Evolutionary conservation across 441 rosid genomes (phyloP).

Genomic region (Gossypium lobatum): DNA sequence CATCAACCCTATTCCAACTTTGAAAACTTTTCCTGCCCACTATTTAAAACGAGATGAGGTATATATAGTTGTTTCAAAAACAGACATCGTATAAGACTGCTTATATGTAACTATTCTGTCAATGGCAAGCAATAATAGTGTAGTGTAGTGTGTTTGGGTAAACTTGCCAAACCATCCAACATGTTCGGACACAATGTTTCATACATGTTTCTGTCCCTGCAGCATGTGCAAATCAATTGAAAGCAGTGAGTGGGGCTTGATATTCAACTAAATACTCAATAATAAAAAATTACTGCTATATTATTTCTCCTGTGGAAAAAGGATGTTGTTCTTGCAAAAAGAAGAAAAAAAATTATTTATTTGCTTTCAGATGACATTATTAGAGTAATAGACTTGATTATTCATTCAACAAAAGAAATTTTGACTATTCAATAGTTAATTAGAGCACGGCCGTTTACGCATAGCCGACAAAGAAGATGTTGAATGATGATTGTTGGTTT

Average conservation of each 20-base stretch:
- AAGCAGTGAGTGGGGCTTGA: conserved; percentile 12
- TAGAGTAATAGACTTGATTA: neutral
- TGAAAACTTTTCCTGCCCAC: neutral
- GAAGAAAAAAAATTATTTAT: too few relatives aligned
- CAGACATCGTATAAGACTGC: neutral
- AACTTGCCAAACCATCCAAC: neutral
- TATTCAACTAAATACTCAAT: conserved; percentile 17
- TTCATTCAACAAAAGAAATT: neutral
- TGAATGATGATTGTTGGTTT: too few relatives aligned
- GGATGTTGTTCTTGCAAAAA: neutral
- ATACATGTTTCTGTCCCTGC: neutral
- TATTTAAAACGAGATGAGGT: neutral
- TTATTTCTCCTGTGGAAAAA: neutral
- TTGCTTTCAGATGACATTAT: neutral
- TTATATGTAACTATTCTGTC: neutral
- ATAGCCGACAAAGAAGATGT: neutral
- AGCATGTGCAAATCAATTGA: neutral
- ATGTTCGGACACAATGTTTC: neutral
- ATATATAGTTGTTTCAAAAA: neutral
- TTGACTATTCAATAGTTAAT: neutral
- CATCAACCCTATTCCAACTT: neutral
- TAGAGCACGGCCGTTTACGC: neutral
- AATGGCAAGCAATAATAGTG: conserved; percentile 1
- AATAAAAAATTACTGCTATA: neutral
- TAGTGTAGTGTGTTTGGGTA: neutral